phyloP scores from a whole-genome alignment of 306 rosid genomes.

The Inga leiocalycina region DNA sequence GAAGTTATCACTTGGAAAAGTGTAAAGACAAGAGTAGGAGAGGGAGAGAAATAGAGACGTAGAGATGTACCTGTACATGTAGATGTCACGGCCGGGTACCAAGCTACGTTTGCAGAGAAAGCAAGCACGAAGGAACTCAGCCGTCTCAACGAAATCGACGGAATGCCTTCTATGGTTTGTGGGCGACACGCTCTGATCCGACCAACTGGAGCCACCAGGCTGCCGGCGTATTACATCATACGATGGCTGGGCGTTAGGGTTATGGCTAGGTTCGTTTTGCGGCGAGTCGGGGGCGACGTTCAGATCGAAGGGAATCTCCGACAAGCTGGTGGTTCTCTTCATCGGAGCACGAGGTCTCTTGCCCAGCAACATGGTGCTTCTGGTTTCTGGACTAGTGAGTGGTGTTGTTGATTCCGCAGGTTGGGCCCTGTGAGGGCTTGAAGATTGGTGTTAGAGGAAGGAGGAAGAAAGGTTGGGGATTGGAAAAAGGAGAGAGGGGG shows the following conservation, averaged over 20 bases:
- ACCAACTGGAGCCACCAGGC: conserved; percentile 26
- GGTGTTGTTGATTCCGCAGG: not conserved
- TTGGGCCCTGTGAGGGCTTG: not conserved
- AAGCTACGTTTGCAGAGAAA: conserved; percentile 77
- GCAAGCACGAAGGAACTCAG: conserved; percentile 63
- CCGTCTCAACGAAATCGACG: conserved; percentile 47
- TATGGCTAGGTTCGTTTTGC: conserved; percentile 21
- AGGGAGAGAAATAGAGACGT: not conserved
- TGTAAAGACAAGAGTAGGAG: not conserved
- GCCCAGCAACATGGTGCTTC: conserved; percentile 55
- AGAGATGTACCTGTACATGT: conserved; percentile 73
- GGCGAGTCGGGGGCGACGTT: conserved; percentile 38
- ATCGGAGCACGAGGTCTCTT: conserved; percentile 81
- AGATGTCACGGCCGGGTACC: conserved; percentile 78
- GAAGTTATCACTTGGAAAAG: not conserved
- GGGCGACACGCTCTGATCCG: conserved; percentile 51
- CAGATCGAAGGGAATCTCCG: conserved; percentile 80
- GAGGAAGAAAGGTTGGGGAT: conserved; percentile 9
- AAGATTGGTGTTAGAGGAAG: not conserved
- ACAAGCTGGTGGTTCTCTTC: conserved; percentile 82
- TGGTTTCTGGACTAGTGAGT: not conserved
- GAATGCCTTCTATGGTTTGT: conserved; percentile 48
- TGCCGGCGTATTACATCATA: not conserved
- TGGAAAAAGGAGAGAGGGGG: conserved; percentile 37
- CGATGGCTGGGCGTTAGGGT: not conserved